A percentile compares a stretch with the other conserved stretches of the same genome.
These are phyloP conservation scores for Metschnikowia sp. DNA, from an alignment of 805 yeast species.

Conservation along the genomic window DNA sequence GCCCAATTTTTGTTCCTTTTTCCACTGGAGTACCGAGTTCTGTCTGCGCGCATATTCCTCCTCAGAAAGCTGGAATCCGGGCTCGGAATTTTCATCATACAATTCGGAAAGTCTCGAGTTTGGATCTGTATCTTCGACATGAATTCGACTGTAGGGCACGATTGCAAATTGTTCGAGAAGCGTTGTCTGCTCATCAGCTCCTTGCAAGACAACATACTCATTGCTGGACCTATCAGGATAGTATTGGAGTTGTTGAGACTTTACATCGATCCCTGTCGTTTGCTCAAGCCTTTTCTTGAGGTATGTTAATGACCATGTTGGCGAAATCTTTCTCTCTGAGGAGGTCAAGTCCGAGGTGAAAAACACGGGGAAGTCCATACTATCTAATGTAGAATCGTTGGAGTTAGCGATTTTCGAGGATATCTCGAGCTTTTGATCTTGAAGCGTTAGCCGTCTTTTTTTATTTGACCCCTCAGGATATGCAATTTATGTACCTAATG, in stretches of 20 bases:
- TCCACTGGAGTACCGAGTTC: conserved; percentile 76
- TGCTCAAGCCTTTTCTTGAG: conserved; percentile 57
- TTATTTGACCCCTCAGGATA: no score
- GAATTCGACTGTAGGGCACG: conserved; percentile 46
- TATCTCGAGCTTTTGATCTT: no score
- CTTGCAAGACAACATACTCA: conserved; percentile 28
- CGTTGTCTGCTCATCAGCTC: conserved; percentile 17
- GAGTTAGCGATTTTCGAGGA: no score
- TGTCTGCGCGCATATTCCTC: conserved; percentile 57
- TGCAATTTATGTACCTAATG: no score
- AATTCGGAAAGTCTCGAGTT: conserved; percentile 48
- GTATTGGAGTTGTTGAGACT: conserved; percentile 47
- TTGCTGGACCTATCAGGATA: conserved; percentile 40
- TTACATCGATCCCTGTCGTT: conserved; percentile 72
- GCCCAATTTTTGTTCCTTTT: conserved; percentile 63
- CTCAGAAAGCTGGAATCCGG: conserved; percentile 46
- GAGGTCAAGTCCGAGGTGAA: conserved; percentile 65
- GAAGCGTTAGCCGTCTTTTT: no score
- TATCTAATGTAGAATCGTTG: no score
- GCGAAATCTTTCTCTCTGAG: conserved; percentile 64
- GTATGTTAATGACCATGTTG: conserved; percentile 55
- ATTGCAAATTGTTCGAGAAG: conserved; percentile 27
- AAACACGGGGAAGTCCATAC: conserved; percentile 47
- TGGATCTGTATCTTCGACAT: conserved; percentile 55
- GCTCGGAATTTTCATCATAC: conserved; percentile 28